Base-by-base conservation (phyloP, 768 basidiomycete genomes). In the Coprinopsis marcescibilis region DNA sequence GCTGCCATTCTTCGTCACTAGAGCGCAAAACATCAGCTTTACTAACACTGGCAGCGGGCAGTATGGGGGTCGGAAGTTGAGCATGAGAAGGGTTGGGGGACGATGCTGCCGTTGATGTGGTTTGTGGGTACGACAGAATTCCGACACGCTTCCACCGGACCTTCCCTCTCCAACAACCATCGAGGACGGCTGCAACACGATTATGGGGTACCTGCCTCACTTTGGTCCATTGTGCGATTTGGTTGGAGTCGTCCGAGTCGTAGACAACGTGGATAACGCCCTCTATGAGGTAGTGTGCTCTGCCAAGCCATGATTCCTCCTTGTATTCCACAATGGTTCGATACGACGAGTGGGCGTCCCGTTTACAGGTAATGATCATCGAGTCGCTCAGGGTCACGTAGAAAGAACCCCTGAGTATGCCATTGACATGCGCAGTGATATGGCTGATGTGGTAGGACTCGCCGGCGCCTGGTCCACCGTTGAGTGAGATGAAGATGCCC, bases 241-340 rank as follows among this genome's bases (percentile, higher is more conserved):
- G 76, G 49, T 77, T 69, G 4, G 70, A 73, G 40, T 81, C 77
- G 44, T 75, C 80, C 21, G 41, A 43, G 17, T 83, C 80, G 34
- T 77, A 71, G 40, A 89, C 88, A 20, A 79, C 78, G 68, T 95
- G 91, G 43, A 99, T 81, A 42, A 97, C 83, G 36, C 95, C 96
- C 58, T 93, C 93, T 4, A 89, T 52, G 35, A 85, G 66, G 72
- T 85, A 95, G 52, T 87, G 85, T 3, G 94, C 84, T 51, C 75
- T 81, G 43, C 93, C 91, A 36, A 96, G 73, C 94, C 94, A 97
- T 2, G 88, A 88, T 89, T 99, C 94, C 60, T 99, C 96, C 67
- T 92, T 93, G 69, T 95, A 98, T 57, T 94, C 90, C 48, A 96
- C 79, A 54, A 98, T 75, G 3, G 91, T 75, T 50, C 94, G 75